Percentiles rank a stretch among this genome's conserved stretches.
phyloP scores from a whole-genome alignment of 1,139 yeast genomes.

The Kurtzmaniella quercitrusa region DNA sequence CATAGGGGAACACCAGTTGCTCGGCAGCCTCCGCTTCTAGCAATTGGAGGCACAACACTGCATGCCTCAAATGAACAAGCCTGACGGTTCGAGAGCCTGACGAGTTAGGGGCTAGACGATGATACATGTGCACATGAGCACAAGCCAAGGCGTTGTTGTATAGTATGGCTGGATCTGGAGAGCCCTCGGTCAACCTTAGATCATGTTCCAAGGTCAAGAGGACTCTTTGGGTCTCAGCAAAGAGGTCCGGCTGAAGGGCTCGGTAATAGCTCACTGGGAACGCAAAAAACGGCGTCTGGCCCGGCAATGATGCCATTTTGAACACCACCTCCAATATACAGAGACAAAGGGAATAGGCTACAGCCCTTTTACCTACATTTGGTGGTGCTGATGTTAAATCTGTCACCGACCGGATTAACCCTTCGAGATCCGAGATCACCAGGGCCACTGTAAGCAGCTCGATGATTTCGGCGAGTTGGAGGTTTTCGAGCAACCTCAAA shows the following conservation, averaged over 20 bases:
- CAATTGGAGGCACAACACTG: conserved; percentile 35
- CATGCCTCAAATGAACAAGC: conserved; percentile 27
- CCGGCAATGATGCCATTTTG: conserved; percentile 4
- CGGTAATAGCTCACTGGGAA: conserved; percentile 6
- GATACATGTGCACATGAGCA: conserved; percentile 33
- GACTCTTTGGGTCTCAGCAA: conserved; percentile 26
- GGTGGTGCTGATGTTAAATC: background rate
- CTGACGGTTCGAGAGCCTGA: conserved; percentile 25
- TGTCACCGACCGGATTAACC: background rate
- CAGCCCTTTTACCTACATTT: background rate
- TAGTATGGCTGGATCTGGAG: conserved; percentile 26
- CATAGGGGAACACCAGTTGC: conserved; percentile 16
- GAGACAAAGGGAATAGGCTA: conserved; percentile 4
- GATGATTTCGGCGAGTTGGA: background rate
- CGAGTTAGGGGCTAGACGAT: conserved; percentile 25
- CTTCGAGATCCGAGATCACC: background rate
- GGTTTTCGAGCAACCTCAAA: background rate
- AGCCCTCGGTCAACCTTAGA: conserved; percentile 9
- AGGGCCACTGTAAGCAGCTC: background rate
- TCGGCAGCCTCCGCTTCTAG: conserved; percentile 21
- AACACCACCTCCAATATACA: conserved; percentile 4
- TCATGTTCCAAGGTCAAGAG: conserved; percentile 26
- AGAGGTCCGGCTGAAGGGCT: conserved; percentile 23
- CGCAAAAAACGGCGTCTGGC: background rate
- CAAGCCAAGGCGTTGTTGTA: conserved; percentile 32